Base-by-base conservation (phyloP, 75 land plant genomes). In the Pinus tabuliformis region DNA sequence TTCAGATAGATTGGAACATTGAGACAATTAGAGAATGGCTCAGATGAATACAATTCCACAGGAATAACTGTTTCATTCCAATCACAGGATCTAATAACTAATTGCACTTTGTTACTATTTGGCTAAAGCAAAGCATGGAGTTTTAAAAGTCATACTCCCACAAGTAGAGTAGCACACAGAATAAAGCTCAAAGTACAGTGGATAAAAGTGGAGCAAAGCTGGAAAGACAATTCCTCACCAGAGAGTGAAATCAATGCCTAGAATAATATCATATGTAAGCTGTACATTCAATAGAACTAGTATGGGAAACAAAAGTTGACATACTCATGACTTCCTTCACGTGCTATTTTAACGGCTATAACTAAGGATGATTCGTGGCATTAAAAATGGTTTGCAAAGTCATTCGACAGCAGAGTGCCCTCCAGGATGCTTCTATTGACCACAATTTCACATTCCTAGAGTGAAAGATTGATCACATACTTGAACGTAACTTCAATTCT, bases 401-500 rank as follows among this genome's bases (percentile, higher is more conserved):
- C 37, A 11, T 68, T 7, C 42, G 3, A 18, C 33, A 68, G 39
- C 12, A 68, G 24, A 42, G 12, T 8, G 42, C 42, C 9, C 42
- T 68, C 22, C 17, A 12, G 49, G 20, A 68, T 42, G 72, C 68
- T 64, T 22, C 39, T 68, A 21, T 21, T 20, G 52, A 42, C 22
- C n/a, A 22, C 9, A 45, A 68, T 20, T 68, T 68, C 54, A 42
- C 72, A n/a, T 68, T 42, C 42, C 24, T 20, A n/a, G 24, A 5
- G 18, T 11, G 26, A 42, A 20, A 42, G 18, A 45, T 52, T 42
- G 72, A 11, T 68, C 42, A 68, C 72, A 68, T 42, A 12, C 52
- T 68, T 68, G 45, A 68, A 42, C 24, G 52, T 37, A 68, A 42
- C 42, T 68, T 68, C n/a, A 39, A n/a, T 39, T 42, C 52, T 68